Percentiles rank a stretch among this genome's conserved stretches.
Evolutionary conservation across 805 yeast species (phyloP).

Genomic region (Candida nemodendra): DNA sequence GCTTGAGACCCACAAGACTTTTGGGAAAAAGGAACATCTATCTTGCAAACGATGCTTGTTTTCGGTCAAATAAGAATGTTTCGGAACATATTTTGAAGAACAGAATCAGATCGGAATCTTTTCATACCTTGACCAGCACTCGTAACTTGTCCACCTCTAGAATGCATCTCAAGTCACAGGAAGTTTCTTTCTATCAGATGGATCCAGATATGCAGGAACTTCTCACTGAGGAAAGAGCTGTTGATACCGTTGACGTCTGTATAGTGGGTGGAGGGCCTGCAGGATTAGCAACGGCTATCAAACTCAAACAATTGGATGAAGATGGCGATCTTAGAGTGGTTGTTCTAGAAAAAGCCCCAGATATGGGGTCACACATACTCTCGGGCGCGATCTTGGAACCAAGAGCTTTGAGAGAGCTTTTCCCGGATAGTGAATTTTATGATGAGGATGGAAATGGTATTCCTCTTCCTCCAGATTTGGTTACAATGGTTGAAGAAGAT

Average conservation of each 20-base stretch:
- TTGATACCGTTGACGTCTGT: slow-evolving; percentile 88
- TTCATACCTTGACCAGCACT: too few species aligned
- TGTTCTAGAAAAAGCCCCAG: slow-evolving; percentile 88
- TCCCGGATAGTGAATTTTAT: slow-evolving; percentile 61
- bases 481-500: slow-evolving; percentile 74
- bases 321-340: slow-evolving; percentile 72
- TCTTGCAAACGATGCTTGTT: too few species aligned
- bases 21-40: too few species aligned
- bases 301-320: slow-evolving; percentile 78
- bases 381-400: slow-evolving; percentile 97
- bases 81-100: too few species aligned
- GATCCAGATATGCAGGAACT: slow-evolving; percentile 44
- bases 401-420: slow-evolving; percentile 77
- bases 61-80: too few species aligned
- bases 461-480: slow-evolving; percentile 75
- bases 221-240: slow-evolving; percentile 66
- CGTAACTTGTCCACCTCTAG: slow-evolving; percentile 5
- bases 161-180: slow-evolving; percentile 16
- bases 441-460: slow-evolving; percentile 54
- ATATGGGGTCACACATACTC: slow-evolving; percentile 87
- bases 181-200: slow-evolving; percentile 28
- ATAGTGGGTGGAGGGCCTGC: slow-evolving; percentile 99
- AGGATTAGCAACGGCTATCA: slow-evolving; percentile 91
- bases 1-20: too few species aligned
- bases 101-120: too few species aligned